Percentiles rank a stretch among this genome's conserved stretches.
Evolutionary conservation across 441 rosid species (phyloP).

Genomic region (Jatropha multifida): DNA sequence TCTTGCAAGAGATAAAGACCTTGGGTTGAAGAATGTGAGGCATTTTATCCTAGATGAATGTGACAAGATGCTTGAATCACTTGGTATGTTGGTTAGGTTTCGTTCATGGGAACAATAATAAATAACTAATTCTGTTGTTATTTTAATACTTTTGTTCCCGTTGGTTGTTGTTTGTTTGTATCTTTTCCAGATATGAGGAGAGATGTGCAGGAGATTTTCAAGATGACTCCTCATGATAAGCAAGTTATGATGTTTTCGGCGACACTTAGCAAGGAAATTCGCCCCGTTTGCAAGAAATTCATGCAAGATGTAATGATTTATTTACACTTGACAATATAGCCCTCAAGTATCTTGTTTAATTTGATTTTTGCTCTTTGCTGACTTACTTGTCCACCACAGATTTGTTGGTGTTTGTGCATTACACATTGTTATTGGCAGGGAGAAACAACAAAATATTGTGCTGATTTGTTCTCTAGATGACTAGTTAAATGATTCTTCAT

Average conservation of each 20-base stretch:
- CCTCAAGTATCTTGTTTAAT: neutral
- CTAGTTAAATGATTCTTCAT: neutral
- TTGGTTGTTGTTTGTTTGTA: neutral
- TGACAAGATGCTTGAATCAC: slow-evolving; percentile 96
- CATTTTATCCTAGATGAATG: slow-evolving; percentile 98
- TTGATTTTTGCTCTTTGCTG: neutral
- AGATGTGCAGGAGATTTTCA: slow-evolving; percentile 97
- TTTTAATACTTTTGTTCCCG: neutral
- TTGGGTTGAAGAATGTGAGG: slow-evolving; percentile 93
- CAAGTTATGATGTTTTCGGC: slow-evolving; percentile 99
- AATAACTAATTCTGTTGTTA: neutral
- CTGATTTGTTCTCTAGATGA: neutral
- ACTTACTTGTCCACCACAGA: too few relatives aligned
- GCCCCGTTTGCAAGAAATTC: slow-evolving; percentile 98
- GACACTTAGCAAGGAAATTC: slow-evolving; percentile 99
- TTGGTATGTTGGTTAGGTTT: slow-evolving; percentile 43
- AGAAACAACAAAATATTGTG: neutral
- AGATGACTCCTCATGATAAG: slow-evolving; percentile 99
- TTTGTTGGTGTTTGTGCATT: neutral
- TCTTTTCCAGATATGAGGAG: slow-evolving; percentile 64
- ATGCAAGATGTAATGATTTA: slow-evolving; percentile 95
- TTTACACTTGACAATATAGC: neutral
- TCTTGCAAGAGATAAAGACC: slow-evolving; percentile 86
- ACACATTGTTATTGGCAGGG: neutral
- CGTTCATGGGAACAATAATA: neutral